phyloP scores from a whole-genome alignment of 2,329 filamentous ascomycete genomes.

The Endoconidiophora polonica region DNA sequence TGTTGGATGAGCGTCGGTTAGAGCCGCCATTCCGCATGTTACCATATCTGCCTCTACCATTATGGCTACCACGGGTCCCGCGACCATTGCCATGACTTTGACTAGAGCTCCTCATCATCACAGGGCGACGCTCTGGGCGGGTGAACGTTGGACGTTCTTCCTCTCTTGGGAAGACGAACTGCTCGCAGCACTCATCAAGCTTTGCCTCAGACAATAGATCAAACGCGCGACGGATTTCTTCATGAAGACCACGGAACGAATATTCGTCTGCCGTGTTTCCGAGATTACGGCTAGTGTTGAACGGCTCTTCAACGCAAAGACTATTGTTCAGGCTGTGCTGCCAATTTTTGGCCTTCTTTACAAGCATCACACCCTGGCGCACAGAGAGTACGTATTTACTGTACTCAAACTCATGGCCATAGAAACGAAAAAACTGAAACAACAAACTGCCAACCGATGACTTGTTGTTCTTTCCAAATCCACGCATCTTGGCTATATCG shows the following conservation, averaged over 20 bases:
- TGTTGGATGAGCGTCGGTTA: slow-evolving; percentile 36
- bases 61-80: slow-evolving; percentile 18
- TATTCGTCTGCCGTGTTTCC: slow-evolving; percentile 95
- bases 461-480: slow-evolving; percentile 63
- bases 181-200: slow-evolving; percentile 68
- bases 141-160: slow-evolving; percentile 45
- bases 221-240: slow-evolving; percentile 79
- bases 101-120: slow-evolving; percentile 41
- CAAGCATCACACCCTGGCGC: slow-evolving; percentile 59
- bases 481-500: slow-evolving; percentile 56
- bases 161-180: slow-evolving; percentile 75
- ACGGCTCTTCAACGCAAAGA: slow-evolving; percentile 90
- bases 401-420: slow-evolving; percentile 85
- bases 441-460: slow-evolving; percentile 72
- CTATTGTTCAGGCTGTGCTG: slow-evolving; percentile 62
- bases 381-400: slow-evolving; percentile 73
- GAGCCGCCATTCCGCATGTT: slow-evolving; percentile 27
- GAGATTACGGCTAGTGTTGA: slow-evolving; percentile 76
- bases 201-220: slow-evolving; percentile 63
- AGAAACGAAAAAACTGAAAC: slow-evolving; percentile 90
- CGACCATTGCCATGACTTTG: slow-evolving; percentile 36
- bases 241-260: slow-evolving; percentile 77
- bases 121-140: slow-evolving; percentile 36
- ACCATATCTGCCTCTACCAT: slow-evolving; percentile 31
- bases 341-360: slow-evolving; percentile 81